Evolutionary conservation across 768 basidiomycete genomes (phyloP).

Genomic region (Neoboletus subvelutipes): DNA sequence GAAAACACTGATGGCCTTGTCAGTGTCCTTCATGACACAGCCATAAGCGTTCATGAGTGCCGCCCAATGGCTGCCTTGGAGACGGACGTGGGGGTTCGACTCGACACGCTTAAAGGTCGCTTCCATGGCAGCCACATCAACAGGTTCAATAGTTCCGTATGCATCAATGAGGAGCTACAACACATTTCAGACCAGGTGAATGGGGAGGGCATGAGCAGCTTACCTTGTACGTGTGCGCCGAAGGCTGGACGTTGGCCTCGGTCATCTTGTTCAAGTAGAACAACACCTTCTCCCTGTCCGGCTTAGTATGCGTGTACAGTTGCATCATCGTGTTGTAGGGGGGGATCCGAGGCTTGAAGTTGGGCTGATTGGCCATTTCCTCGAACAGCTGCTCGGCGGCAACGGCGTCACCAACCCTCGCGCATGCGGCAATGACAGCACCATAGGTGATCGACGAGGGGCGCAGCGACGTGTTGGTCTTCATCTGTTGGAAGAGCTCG

Average conservation of each 20-base stretch:
- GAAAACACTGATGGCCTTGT: constrained; percentile 75
- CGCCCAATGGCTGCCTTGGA: constrained; percentile 69
- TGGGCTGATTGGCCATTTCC: constrained; percentile 74
- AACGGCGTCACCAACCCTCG: constrained; percentile 82
- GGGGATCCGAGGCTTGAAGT: constrained; percentile 87
- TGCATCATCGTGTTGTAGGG: constrained; percentile 99
- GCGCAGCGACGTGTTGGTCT: constrained; percentile 47
- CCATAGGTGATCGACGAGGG: constrained; percentile 93
- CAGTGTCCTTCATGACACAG: constrained; percentile 71
- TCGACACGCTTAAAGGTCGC: constrained; percentile 59
- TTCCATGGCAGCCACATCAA: constrained; percentile 73
- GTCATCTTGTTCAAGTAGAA: constrained; percentile 71
- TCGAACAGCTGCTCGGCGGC: constrained; percentile 81
- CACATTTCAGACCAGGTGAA: neutral
- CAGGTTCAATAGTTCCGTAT: constrained; percentile 82
- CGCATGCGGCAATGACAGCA: constrained; percentile 90
- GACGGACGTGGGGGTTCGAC: constrained; percentile 35
- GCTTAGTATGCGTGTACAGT: constrained; percentile 87
- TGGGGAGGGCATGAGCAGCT: constrained; percentile 8
- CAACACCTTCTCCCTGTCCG: constrained; percentile 74
- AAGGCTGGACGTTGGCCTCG: constrained; percentile 62
- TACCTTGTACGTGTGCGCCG: constrained; percentile 94
- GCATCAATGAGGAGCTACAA: constrained; percentile 81
- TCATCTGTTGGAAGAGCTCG: constrained; percentile 88
- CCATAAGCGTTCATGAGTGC: constrained; percentile 89